Evolutionary conservation across 495 filamentous ascomycete genomes (phyloP).

Genomic region (Neurospora pannonica): DNA sequence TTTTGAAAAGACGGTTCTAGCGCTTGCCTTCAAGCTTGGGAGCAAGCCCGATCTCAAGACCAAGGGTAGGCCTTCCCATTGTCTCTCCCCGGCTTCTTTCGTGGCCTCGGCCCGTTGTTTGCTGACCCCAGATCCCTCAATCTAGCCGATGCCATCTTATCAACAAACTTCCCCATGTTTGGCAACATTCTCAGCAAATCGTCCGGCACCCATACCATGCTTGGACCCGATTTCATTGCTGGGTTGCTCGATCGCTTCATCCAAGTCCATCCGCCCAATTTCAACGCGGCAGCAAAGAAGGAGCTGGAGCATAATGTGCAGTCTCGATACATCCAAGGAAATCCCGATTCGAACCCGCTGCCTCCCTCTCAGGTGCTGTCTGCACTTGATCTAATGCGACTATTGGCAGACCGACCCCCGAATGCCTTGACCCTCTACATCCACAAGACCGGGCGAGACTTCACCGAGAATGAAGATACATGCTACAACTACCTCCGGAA

Average conservation of each 20-base stretch:
- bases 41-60: constrained; percentile 70
- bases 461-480: constrained; percentile 41
- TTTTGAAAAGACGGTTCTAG: constrained; percentile 76
- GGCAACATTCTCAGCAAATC: constrained; percentile 57
- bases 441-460: constrained; percentile 59
- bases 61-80: constrained; percentile 56
- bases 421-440: constrained; percentile 68
- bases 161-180: constrained; percentile 63
- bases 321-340: constrained; percentile 49
- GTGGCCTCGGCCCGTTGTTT: constrained; percentile 1
- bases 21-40: constrained; percentile 75
- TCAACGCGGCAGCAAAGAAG: constrained; percentile 62
- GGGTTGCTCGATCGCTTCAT: constrained; percentile 73
- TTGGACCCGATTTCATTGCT: constrained; percentile 56
- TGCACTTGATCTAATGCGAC: constrained; percentile 61
- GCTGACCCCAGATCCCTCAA: constrained; percentile 22
- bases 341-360: constrained; percentile 39
- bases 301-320: constrained; percentile 58
- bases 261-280: constrained; percentile 70
- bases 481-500: constrained; percentile 49
- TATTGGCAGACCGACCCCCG: constrained; percentile 49
- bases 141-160: constrained; percentile 73
- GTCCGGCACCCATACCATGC: constrained; percentile 50
- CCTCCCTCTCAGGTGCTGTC: constrained; percentile 65
- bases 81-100: constrained; percentile 1